phyloP scores from a whole-genome alignment of 768 basidiomycete genomes.

The Tylopilus felleus region DNA sequence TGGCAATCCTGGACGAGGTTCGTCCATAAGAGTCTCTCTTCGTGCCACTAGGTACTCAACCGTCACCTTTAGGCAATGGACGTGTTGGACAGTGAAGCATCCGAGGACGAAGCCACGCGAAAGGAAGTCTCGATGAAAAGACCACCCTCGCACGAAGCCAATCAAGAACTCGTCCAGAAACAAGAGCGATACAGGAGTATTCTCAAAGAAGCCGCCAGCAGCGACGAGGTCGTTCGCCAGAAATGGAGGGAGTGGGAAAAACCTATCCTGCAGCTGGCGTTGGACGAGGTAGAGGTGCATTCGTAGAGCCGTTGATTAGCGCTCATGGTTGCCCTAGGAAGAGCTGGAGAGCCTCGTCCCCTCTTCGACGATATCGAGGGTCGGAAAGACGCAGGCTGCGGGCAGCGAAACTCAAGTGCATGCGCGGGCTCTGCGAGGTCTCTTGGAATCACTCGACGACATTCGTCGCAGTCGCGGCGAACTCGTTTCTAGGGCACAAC shows the following conservation, averaged over 20 bases:
- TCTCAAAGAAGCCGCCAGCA: constrained; percentile 65
- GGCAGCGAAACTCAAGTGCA: constrained; percentile 54
- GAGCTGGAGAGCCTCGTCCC: constrained; percentile 68
- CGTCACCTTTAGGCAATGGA: constrained; percentile 65
- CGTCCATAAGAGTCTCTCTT: constrained; percentile 4
- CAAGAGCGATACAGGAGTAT: constrained; percentile 70
- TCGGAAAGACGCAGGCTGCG: constrained; percentile 33
- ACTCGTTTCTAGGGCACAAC: constrained; percentile 61
- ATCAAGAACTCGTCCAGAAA: constrained; percentile 66
- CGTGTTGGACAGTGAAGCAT: constrained; percentile 86
- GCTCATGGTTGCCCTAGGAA: constrained; percentile 39
- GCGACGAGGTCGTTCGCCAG: constrained; percentile 70
- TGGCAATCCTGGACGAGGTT: constrained; percentile 73
- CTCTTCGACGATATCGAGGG: constrained; percentile 48
- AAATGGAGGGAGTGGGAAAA: constrained; percentile 92
- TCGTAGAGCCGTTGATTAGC: background rate
- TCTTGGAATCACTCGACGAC: constrained; percentile 79
- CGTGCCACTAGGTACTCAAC: background rate
- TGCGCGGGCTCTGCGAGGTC: constrained; percentile 66
- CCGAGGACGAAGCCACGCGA: constrained; percentile 73
- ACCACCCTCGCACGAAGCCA: constrained; percentile 75
- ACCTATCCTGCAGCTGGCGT: constrained; percentile 64
- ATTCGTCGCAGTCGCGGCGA: constrained; percentile 58
- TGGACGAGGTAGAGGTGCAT: constrained; percentile 48
- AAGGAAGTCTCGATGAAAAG: constrained; percentile 48